phyloP scores from a whole-genome alignment of 306 rosid genomes.

The Adenanthera pavonina region DNA sequence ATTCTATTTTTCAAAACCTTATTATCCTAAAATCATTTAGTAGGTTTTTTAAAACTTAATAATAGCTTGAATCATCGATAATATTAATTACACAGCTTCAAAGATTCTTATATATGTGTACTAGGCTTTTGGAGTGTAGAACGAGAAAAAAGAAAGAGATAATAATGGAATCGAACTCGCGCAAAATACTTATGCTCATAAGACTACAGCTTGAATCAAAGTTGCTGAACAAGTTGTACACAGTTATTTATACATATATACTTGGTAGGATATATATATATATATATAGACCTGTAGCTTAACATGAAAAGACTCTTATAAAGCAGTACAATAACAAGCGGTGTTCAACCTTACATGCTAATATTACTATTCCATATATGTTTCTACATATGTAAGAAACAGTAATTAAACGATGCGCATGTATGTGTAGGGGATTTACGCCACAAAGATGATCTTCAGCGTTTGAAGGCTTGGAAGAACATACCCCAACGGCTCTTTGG shows the following conservation, averaged over 20 bases:
- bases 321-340: no score
- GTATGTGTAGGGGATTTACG: neutral
- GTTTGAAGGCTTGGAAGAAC: conserved; percentile 7
- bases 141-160: neutral
- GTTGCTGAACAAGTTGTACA: neutral
- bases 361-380: neutral
- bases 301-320: neutral
- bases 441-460: neutral
- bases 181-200: neutral
- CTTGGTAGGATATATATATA: neutral
- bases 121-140: no score
- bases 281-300: neutral
- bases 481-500: neutral
- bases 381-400: neutral
- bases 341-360: neutral
- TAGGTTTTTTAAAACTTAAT: no score
- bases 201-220: neutral
- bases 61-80: neutral
- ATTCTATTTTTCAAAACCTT: no score
- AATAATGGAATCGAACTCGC: neutral
- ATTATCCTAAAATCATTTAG: no score
- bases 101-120: neutral
- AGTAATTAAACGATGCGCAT: neutral
- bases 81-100: neutral
- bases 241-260: neutral